Evolutionary conservation across 495 filamentous ascomycete genomes (phyloP), one percentile per base, ranked within the genome.

Genomic region (Penicillium turbatum): DNA sequence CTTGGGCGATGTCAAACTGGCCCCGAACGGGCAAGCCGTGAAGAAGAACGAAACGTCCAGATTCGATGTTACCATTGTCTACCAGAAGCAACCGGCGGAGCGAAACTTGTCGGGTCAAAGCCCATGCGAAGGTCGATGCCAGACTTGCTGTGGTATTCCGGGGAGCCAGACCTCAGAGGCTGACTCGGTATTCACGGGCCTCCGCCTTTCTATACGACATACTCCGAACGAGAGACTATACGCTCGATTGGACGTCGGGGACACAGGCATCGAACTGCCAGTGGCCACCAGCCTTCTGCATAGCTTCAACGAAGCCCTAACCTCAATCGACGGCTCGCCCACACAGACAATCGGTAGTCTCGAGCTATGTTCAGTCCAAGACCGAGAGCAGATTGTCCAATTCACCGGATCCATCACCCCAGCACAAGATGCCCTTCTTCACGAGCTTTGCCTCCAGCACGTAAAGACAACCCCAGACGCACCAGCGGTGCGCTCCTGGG

Each of bases 401-500:
- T 55, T 59, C 13, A 62, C 59, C 3, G 26, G 38, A 15, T 27
- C 11, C 2, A 37, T 55, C 27, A 45, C 59, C 16, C 59, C 59
- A 5, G 6, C 50, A 1, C 42, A 59, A 15, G 47, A 62, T 47
- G 37, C 19, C 0, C 44, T 62, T 11, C 21, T 63, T 11, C 60
- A 63, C 29, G 60, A 59, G 6, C 41, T 60, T 1, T 56, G 53
- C 15, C 41, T 63, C 9, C 38, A 26, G n/a, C 56, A 63, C 16
- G 56, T 27, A 0, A 35, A 32, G 13, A 50, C 34, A 19, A 51
- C 43, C 26, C 63, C 63, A 0, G 50, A 56, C 38, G 51, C 57
- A 1, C 51, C 34, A 0, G 65, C 65, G 9, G 34, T 70, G 5
- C 44, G 49, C 31, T 62, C 70, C 12, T 70, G 64, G 64, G 70